Conservation (phyloP, 306 rosid species). For the Inga laurina region DNA sequence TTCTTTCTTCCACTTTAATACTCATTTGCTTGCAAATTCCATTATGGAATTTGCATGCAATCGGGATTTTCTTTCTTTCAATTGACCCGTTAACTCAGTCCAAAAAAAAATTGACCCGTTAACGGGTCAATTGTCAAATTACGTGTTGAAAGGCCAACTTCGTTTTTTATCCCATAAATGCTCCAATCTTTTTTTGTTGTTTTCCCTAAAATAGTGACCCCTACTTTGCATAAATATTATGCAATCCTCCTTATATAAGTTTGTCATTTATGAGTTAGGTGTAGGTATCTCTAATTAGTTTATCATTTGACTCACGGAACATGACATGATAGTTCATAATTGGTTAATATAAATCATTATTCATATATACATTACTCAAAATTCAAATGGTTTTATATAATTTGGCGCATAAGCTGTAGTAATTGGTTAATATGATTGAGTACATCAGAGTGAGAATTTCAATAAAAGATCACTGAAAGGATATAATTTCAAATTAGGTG, state of each 20-base stretch:
- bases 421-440: no score
- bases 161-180: not conserved
- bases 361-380: no score
- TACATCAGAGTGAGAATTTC: no score
- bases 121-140: not conserved
- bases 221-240: not conserved
- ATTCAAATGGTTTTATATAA: no score
- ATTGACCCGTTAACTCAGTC: no score
- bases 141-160: not conserved
- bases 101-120: no score
- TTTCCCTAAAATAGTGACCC: not conserved
- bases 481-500: no score
- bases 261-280: not conserved
- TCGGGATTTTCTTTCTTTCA: not conserved
- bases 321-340: not conserved
- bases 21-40: no score
- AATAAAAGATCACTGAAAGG: no score
- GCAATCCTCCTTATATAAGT: not conserved
- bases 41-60: not conserved
- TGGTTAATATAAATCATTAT: no score
- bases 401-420: no score
- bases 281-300: not conserved
- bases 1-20: no score
- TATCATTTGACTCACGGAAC: not conserved
- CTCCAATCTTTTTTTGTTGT: not conserved